Evolutionary conservation across 148 eudicot genomes (phyloP).

Genomic region (Arctostaphylos glauca): DNA sequence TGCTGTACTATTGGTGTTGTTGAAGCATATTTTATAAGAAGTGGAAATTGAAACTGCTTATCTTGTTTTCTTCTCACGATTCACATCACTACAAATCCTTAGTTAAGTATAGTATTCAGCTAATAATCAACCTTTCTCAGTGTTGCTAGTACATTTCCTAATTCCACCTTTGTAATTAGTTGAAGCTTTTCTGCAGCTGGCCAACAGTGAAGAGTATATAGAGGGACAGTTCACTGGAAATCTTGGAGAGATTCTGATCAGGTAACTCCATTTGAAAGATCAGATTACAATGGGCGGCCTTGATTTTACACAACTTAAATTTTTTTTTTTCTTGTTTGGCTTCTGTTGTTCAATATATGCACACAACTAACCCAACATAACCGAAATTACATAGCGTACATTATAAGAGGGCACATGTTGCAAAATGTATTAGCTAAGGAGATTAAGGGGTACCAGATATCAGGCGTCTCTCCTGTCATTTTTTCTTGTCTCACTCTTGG

Average conservation of each 20-base stretch:
- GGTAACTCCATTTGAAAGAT: conserved; percentile 35
- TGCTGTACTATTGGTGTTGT: background rate
- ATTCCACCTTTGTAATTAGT: background rate
- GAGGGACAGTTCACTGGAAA: conserved; percentile 86
- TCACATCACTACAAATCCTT: background rate
- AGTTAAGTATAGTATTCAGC: background rate
- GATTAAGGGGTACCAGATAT: background rate
- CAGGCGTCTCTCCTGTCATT: background rate
- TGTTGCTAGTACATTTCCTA: background rate
- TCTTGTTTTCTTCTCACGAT: background rate
- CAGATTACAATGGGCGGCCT: background rate
- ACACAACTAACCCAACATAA: background rate
- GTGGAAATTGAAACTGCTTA: background rate
- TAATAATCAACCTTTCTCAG: background rate
- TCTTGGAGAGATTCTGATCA: conserved; percentile 95
- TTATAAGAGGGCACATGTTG: background rate
- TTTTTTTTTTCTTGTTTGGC: background rate
- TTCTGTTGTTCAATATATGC: too few species aligned
- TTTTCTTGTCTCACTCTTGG: background rate
- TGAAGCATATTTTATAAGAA: conserved; percentile 3
- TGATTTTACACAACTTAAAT: background rate
- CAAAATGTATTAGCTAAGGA: background rate
- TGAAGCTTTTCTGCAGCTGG: conserved; percentile 47
- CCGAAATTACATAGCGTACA: background rate
- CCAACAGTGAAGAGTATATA: conserved; percentile 82